These are phyloP conservation scores for Arabidopsis thaliana DNA, from an alignment of 345 rosid species.

Conservation along the genomic window TAIR10.1 NC_003075.7:8575501-8576000, in stretches of 20 bases:
- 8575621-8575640: background rate
- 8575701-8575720: background rate
- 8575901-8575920: slow-evolving; percentile 74
- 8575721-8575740: background rate
- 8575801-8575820: slow-evolving; percentile 41
- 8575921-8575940: slow-evolving; percentile 86
- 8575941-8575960: slow-evolving; percentile 96
- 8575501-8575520: slow-evolving; percentile 7
- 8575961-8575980: slow-evolving; percentile 88
- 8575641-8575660: background rate
- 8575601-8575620: background rate
- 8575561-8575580: slow-evolving; percentile 45
- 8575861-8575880: slow-evolving; percentile 86
- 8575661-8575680: background rate
- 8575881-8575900: slow-evolving; percentile 77
- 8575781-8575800: background rate
- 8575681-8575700: background rate
- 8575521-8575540: slow-evolving; percentile 34
- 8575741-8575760: slow-evolving; percentile 17
- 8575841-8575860: slow-evolving; percentile 86
- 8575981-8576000: slow-evolving; percentile 76
- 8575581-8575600: slow-evolving; percentile 40
- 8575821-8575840: slow-evolving; percentile 69
- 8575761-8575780: slow-evolving; percentile 6
- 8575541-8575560: slow-evolving; percentile 24